Conservation (phyloP, 2,329 filamentous ascomycete species). For the Davidsoniella neocaledoniae region DNA sequence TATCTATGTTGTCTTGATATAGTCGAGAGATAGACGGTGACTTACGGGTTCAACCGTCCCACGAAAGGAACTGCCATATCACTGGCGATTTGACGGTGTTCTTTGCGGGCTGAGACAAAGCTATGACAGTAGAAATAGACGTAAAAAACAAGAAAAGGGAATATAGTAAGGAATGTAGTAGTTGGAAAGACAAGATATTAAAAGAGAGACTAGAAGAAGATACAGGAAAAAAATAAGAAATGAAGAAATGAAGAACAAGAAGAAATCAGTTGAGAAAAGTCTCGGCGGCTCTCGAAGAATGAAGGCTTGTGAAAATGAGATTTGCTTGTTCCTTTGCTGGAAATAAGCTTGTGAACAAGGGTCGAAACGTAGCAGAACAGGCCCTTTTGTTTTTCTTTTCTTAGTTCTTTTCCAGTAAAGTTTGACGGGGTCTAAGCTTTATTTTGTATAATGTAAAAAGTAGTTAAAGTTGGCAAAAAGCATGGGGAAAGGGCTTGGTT, state of each 20-base stretch:
- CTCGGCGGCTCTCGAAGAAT: not conserved
- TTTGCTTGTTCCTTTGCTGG: no score
- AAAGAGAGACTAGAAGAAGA: not conserved
- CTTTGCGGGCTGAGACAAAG: not conserved
- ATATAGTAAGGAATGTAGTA: not conserved
- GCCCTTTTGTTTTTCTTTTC: no score
- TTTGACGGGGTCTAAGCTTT: no score
- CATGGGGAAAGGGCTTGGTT: no score
- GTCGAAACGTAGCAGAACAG: no score
- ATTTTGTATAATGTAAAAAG: no score
- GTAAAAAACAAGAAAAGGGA: slow-evolving; percentile 4
- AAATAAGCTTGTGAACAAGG: not conserved
- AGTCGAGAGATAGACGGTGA: slow-evolving; percentile 14
- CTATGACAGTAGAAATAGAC: slow-evolving; percentile 6
- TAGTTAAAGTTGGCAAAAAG: no score
- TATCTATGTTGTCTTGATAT: slow-evolving; percentile 3
- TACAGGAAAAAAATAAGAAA: slow-evolving; percentile 13
- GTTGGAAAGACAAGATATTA: slow-evolving; percentile 1
- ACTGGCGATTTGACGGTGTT: slow-evolving; percentile 9
- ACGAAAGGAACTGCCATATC: slow-evolving; percentile 36
- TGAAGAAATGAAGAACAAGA: slow-evolving; percentile 6
- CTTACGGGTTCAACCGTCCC: slow-evolving; percentile 35
- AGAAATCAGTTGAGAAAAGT: not conserved
- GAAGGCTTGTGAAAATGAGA: not conserved
- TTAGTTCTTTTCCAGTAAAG: no score